These are phyloP conservation scores for Tuber calosporum DNA, from an alignment of 495 filamentous ascomycete genomes.

Conservation along the genomic window DNA sequence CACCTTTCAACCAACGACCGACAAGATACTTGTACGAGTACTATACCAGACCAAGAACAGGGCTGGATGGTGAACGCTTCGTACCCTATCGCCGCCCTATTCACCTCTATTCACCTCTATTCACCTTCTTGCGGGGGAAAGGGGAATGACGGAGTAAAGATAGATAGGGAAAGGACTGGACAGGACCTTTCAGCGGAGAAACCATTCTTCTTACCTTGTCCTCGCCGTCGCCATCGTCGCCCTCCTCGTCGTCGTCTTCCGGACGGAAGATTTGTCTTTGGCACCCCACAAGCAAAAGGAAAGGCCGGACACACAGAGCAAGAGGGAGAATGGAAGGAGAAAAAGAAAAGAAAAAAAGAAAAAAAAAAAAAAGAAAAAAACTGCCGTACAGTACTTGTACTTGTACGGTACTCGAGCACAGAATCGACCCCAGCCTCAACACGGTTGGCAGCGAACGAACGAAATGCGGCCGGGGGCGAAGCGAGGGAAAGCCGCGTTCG, in stretches of 20 bases:
- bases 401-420: too few species aligned
- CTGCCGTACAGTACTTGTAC: too few species aligned
- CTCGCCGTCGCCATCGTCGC: constrained; percentile 7
- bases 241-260: background rate
- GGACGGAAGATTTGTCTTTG: background rate
- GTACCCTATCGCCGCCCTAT: background rate
- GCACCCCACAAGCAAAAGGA: background rate
- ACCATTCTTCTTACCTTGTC: constrained; percentile 21
- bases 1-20: constrained; percentile 3
- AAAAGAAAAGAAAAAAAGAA: background rate
- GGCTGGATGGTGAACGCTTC: constrained; percentile 1
- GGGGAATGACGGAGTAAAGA: background rate
- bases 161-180: background rate
- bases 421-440: background rate
- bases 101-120: too few species aligned
- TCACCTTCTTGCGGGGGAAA: background rate
- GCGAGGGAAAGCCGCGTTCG: constrained; percentile 13
- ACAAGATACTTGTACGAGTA: too few species aligned
- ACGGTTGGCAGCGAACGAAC: background rate
- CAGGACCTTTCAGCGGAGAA: constrained; percentile 19
- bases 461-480: background rate
- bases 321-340: background rate
- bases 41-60: background rate
- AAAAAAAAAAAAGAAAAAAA: background rate
- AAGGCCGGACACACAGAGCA: background rate